phyloP scores from a whole-genome alignment of 371 early-diverging fungal genomes.

The Mortierella sp. region DNA sequence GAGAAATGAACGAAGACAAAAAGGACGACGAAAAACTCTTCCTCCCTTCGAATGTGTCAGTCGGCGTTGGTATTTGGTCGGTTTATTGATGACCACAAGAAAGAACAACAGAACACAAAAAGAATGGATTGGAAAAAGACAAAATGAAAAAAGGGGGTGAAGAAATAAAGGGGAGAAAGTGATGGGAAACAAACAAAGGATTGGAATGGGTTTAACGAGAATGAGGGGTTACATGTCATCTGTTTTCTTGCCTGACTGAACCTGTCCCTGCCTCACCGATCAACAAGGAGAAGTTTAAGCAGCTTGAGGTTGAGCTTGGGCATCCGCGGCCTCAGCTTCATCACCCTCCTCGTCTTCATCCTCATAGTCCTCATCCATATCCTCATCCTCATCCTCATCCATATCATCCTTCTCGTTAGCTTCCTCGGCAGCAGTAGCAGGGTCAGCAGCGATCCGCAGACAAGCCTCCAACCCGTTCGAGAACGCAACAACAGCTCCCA shows the following conservation, averaged over 20 bases:
- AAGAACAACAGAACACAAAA: neutral
- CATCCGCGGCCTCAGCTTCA: neutral
- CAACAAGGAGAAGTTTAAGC: too few species aligned
- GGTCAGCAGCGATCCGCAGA: conserved; percentile 27
- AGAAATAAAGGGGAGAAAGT: neutral
- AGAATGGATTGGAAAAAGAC: neutral
- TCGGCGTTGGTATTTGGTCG: too few species aligned
- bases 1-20: neutral
- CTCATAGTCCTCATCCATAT: conserved; percentile 3
- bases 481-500: conserved; percentile 16
- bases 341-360: conserved; percentile 6
- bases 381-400: neutral
- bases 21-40: neutral
- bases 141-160: neutral
- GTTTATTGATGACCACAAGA: too few species aligned
- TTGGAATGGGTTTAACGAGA: too few species aligned
- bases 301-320: too few species aligned
- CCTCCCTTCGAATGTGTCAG: too few species aligned
- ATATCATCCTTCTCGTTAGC: conserved; percentile 19
- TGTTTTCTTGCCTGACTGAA: too few species aligned
- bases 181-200: neutral
- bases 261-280: too few species aligned
- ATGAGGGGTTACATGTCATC: too few species aligned
- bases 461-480: conserved; percentile 50
- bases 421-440: conserved; percentile 22